Conservation (phyloP, 768 basidiomycete genomes). For the Fomitopsis pulvina region DNA sequence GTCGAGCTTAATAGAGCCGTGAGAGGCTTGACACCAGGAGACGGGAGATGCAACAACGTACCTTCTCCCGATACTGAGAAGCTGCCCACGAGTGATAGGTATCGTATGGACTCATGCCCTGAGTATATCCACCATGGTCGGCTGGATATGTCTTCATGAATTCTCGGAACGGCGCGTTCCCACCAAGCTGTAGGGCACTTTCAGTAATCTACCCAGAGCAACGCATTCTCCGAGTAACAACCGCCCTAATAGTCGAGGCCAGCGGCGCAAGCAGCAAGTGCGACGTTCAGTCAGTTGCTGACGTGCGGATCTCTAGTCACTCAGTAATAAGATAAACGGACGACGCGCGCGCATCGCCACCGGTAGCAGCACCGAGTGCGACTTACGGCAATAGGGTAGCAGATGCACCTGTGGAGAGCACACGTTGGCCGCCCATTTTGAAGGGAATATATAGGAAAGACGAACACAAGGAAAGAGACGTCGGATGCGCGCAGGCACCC, state of each 20-base stretch:
- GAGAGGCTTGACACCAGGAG: neutral
- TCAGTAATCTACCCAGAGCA: neutral
- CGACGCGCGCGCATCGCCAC: no score
- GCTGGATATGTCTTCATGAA: constrained; percentile 73
- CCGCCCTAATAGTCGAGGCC: neutral
- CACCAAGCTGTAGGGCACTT: constrained; percentile 57
- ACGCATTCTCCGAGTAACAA: neutral
- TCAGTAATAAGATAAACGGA: no score
- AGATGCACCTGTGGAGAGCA: no score
- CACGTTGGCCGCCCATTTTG: no score
- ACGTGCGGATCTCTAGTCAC: no score
- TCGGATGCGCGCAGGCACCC: no score
- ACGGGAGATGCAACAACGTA: constrained; percentile 27
- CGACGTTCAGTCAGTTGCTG: no score
- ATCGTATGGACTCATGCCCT: constrained; percentile 55
- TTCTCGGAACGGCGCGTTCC: constrained; percentile 75
- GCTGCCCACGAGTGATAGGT: constrained; percentile 95
- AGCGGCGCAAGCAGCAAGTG: no score
- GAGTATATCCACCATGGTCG: constrained; percentile 64
- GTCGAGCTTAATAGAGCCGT: constrained; percentile 55
- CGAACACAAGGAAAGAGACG: no score
- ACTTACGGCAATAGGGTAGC: no score
- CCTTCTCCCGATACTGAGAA: constrained; percentile 92
- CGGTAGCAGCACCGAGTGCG: no score
- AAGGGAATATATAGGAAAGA: no score